Evolutionary conservation across 306 rosid species (phyloP).

Genomic region (Hippophae gyantsensis): DNA sequence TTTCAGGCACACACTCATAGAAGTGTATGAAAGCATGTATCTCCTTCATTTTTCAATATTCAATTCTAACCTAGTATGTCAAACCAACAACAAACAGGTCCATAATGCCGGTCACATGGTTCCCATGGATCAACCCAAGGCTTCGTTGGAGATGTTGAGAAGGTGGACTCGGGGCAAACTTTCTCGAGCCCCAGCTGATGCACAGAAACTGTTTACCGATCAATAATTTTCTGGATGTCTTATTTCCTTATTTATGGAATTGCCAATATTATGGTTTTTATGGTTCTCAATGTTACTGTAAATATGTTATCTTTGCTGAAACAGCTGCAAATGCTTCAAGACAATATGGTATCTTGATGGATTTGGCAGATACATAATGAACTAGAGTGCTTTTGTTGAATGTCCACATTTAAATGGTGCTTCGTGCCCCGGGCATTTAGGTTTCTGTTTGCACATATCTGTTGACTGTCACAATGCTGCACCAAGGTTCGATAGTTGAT

Average conservation of each 20-base stretch:
- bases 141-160: constrained; percentile 81
- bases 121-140: constrained; percentile 99
- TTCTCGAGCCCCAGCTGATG: constrained; percentile 25
- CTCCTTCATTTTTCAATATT: neutral
- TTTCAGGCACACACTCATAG: neutral
- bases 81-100: constrained; percentile 44
- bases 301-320: constrained; percentile 2
- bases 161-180: constrained; percentile 78
- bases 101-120: constrained; percentile 98
- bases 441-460: neutral
- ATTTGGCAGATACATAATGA: neutral
- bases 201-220: constrained; percentile 43
- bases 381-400: neutral
- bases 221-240: constrained; percentile 23
- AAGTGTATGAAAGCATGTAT: neutral
- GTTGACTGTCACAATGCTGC: neutral
- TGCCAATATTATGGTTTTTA: constrained; percentile 4
- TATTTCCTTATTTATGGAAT: neutral
- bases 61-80: constrained; percentile 11
- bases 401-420: neutral
- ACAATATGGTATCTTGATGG: neutral
- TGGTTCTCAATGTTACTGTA: constrained; percentile 14
- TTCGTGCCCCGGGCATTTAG: neutral
- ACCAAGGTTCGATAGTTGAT: no score
- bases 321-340: neutral